Percentiles rank a stretch among this genome's conserved stretches.
These are phyloP conservation scores for Coniochaeta hoffmannii DNA, from an alignment of 2,329 filamentous ascomycete species.

Conservation along the genomic window DNA sequence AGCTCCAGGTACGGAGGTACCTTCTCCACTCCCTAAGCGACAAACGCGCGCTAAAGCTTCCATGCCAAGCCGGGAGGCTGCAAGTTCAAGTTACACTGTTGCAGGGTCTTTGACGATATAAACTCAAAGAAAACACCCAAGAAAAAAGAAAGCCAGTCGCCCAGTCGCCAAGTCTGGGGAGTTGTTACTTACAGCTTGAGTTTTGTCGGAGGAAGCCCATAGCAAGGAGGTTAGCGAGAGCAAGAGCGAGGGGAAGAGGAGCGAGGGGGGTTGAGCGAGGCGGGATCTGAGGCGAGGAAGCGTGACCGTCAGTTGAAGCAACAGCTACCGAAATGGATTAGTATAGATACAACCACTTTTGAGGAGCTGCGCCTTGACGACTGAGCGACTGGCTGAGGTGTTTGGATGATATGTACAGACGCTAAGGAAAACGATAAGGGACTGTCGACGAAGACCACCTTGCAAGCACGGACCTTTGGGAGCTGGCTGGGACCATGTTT, in stretches of 20 bases:
- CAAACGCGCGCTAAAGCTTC: neutral
- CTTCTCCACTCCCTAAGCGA: neutral
- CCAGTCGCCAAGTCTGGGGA: neutral
- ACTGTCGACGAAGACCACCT: neutral
- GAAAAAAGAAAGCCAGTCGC: neutral
- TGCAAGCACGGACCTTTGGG: no score
- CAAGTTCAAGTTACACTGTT: no score
- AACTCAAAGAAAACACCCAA: neutral
- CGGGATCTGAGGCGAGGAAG: neutral
- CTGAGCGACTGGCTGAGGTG: neutral
- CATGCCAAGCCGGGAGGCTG: neutral
- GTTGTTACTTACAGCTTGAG: neutral
- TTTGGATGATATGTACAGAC: neutral
- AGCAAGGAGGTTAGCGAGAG: neutral
- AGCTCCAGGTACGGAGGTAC: neutral
- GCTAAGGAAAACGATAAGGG: neutral
- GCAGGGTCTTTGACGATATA: no score
- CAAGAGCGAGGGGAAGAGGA: neutral
- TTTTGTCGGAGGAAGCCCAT: neutral
- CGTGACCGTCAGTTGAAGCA: neutral
- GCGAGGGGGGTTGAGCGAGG: neutral
- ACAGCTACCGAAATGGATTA: neutral
- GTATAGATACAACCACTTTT: neutral
- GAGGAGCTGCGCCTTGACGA: neutral
- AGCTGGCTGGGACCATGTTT: no score